phyloP scores from a whole-genome alignment of 345 rosid genomes.

The Salix brachista region DNA sequence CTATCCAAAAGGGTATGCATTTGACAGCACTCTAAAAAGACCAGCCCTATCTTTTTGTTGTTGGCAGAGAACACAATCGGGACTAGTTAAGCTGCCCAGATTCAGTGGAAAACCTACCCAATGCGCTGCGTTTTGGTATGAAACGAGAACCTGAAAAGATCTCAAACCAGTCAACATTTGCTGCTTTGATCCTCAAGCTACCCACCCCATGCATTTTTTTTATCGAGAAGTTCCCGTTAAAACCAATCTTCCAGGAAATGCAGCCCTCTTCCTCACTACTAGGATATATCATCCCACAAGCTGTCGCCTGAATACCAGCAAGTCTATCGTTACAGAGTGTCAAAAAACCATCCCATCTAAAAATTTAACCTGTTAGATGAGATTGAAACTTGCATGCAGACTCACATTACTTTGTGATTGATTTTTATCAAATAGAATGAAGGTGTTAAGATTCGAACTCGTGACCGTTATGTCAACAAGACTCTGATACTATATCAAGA shows the following conservation, averaged over 20 bases:
- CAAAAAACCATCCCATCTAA: too few relatives aligned
- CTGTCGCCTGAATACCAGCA: neutral
- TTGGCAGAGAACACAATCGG: neutral
- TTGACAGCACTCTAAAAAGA: neutral
- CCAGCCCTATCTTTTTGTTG: neutral
- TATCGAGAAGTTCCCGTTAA: neutral
- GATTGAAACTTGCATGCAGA: too few relatives aligned
- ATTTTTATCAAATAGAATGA: too few relatives aligned
- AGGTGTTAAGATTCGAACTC: too few relatives aligned
- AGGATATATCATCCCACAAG: neutral
- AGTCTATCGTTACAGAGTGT: neutral
- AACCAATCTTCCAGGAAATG: neutral
- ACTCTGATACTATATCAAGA: too few relatives aligned
- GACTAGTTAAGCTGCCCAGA: neutral
- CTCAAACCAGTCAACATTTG: neutral
- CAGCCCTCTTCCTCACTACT: neutral
- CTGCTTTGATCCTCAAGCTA: neutral
- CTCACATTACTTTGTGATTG: too few relatives aligned
- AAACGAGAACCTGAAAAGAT: neutral
- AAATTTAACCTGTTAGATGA: too few relatives aligned
- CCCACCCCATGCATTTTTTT: neutral
- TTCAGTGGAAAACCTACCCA: neutral
- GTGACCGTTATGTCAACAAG: rapidly evolving
- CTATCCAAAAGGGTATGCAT: neutral
- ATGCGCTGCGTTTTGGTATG: neutral